These are phyloP conservation scores for Thamnidium elegans DNA, from an alignment of 192 early-diverging fungal species.

Conservation along the genomic window DNA sequence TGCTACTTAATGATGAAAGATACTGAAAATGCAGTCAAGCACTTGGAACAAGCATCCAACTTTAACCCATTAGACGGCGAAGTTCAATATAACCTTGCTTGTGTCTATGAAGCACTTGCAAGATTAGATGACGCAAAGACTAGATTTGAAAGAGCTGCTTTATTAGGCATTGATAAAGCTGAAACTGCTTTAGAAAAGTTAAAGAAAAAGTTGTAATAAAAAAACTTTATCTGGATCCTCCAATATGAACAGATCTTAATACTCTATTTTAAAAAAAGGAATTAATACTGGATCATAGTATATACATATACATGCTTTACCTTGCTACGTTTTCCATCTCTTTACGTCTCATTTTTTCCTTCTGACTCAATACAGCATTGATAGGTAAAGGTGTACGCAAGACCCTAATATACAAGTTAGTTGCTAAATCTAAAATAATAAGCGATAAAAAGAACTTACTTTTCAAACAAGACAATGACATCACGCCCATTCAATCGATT, in stretches of 20 bases:
- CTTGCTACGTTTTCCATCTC: constrained; percentile 47
- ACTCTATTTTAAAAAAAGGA: constrained; percentile 12
- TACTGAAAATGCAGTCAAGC: constrained; percentile 41
- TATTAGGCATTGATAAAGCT: constrained; percentile 52
- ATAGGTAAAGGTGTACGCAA: constrained; percentile 18
- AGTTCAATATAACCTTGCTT: constrained; percentile 61
- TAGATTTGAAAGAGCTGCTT: constrained; percentile 50
- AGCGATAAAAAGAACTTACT: constrained; percentile 52
- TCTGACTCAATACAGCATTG: constrained; percentile 11
- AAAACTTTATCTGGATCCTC: constrained; percentile 14
- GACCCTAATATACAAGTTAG: constrained; percentile 11
- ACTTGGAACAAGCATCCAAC: constrained; percentile 55
- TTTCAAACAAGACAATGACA: constrained; percentile 72
- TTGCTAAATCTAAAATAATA: background rate
- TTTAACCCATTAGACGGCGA: constrained; percentile 68
- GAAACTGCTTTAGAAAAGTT: constrained; percentile 53
- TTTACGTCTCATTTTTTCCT: constrained; percentile 30
- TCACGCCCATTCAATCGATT: constrained; percentile 59
- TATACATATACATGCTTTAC: constrained; percentile 14
- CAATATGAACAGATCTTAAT: constrained; percentile 30
- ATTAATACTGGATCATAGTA: background rate
- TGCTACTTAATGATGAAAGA: constrained; percentile 53
- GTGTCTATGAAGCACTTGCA: constrained; percentile 59
- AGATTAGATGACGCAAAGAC: constrained; percentile 54
- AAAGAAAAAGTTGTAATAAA: constrained; percentile 36